Conservation (phyloP, 2,329 filamentous ascomycete species). For the Albophoma yamanashiensis region DNA sequence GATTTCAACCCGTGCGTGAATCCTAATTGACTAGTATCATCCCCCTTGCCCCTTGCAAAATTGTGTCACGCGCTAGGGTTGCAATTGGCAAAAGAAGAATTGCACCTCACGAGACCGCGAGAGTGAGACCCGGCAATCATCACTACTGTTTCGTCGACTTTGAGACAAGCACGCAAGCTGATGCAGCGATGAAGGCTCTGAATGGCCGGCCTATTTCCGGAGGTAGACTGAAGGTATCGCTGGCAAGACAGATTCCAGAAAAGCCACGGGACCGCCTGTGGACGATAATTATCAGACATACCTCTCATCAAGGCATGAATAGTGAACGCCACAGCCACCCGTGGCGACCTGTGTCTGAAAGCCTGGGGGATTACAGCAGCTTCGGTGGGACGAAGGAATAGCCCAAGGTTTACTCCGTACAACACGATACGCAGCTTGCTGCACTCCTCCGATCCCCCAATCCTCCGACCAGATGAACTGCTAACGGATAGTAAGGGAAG, state of each 20-base stretch:
- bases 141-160: slow-evolving; percentile 61
- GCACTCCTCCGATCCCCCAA: no score
- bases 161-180: slow-evolving; percentile 39
- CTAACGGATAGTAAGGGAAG: no score
- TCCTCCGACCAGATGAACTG: no score
- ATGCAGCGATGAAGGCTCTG: slow-evolving; percentile 30
- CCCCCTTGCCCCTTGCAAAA: not conserved
- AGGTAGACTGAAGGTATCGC: slow-evolving; percentile 10
- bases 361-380: not conserved
- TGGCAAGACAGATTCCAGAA: slow-evolving; percentile 6
- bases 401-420: no score
- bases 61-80: slow-evolving; percentile 4
- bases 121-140: slow-evolving; percentile 39
- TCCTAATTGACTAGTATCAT: no score
- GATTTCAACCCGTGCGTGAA: slow-evolving; percentile 29
- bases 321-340: not conserved
- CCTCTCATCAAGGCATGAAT: not conserved
- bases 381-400: slow-evolving; percentile 5
- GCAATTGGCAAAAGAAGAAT: slow-evolving; percentile 42
- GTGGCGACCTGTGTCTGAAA: not conserved
- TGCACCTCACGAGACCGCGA: slow-evolving; percentile 46
- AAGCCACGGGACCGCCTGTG: not conserved
- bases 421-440: no score
- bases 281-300: not conserved
- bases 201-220: slow-evolving; percentile 11